Percentiles rank a stretch among this genome's conserved stretches.
Evolutionary conservation across 2,329 filamentous ascomycete genomes (phyloP).

Genomic region (Zalaria sp.): DNA sequence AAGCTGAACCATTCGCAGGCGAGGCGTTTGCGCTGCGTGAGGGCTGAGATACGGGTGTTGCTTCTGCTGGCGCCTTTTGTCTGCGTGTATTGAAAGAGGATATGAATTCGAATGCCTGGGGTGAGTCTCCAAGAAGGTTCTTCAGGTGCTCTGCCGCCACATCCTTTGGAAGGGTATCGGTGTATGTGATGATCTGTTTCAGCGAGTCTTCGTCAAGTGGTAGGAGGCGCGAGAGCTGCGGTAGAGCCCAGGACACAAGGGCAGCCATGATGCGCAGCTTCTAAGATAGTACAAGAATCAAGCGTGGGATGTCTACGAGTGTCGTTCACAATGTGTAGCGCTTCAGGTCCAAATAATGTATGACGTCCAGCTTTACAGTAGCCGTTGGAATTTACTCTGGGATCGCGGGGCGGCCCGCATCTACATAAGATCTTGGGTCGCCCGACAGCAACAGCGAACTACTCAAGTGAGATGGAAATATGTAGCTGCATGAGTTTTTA

Average conservation of each 20-base stretch:
- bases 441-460: too few relatives aligned
- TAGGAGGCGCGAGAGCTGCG: slow-evolving; percentile 65
- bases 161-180: slow-evolving; percentile 58
- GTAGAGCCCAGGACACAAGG: slow-evolving; percentile 39
- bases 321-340: too few relatives aligned
- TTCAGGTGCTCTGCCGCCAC: slow-evolving; percentile 74
- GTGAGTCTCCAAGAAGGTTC: slow-evolving; percentile 76
- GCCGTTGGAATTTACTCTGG: too few relatives aligned
- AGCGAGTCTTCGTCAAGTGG: slow-evolving; percentile 76
- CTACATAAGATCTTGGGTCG: too few relatives aligned
- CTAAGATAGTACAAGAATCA: neutral
- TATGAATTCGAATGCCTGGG: slow-evolving; percentile 59
- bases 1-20: slow-evolving; percentile 4
- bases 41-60: slow-evolving; percentile 7
- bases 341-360: too few relatives aligned
- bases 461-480: too few relatives aligned
- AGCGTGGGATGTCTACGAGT: too few relatives aligned
- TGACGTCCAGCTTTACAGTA: too few relatives aligned
- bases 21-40: slow-evolving; percentile 4
- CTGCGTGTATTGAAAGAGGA: slow-evolving; percentile 58
- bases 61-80: slow-evolving; percentile 18
- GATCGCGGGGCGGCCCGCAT: too few relatives aligned
- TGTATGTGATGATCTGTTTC: slow-evolving; percentile 72
- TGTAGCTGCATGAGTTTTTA: too few relatives aligned
- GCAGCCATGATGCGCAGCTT: slow-evolving; percentile 10